A percentile compares a stretch with the other conserved stretches of the same genome.
phyloP scores from a whole-genome alignment of 2,329 filamentous ascomycete genomes.

The Scytalidium lignicola region DNA sequence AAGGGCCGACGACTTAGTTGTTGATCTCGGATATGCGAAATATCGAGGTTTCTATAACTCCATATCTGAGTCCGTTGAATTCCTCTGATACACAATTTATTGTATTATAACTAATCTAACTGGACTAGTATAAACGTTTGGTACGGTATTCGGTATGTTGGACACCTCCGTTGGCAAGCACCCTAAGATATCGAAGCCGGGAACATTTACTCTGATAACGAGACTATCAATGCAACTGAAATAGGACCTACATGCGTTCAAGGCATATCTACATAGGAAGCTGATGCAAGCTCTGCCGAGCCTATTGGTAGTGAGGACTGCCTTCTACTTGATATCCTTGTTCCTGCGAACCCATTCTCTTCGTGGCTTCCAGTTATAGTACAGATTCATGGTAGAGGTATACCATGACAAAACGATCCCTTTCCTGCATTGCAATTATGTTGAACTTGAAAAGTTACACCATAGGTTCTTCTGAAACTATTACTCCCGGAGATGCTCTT shows the following conservation, averaged over 20 bases:
- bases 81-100: background rate
- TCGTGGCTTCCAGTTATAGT: background rate
- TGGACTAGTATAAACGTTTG: background rate
- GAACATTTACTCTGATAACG: background rate
- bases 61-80: background rate
- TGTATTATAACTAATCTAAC: background rate
- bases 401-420: background rate
- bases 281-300: background rate
- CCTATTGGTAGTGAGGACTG: constrained; percentile 16
- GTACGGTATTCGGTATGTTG: constrained; percentile 3
- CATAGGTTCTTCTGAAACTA: background rate
- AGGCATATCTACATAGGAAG: background rate
- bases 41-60: background rate
- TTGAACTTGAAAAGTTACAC: background rate
- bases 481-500: background rate
- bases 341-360: constrained; percentile 16
- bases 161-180: background rate
- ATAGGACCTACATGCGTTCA: background rate
- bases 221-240: background rate
- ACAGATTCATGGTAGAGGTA: constrained; percentile 25
- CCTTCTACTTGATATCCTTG: constrained; percentile 26
- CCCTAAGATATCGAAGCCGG: background rate
- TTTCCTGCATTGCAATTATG: background rate
- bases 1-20: no score
- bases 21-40: background rate